Conservation (phyloP, 108 stramenopile genomes). For the Schizochytrium sp. region DNA sequence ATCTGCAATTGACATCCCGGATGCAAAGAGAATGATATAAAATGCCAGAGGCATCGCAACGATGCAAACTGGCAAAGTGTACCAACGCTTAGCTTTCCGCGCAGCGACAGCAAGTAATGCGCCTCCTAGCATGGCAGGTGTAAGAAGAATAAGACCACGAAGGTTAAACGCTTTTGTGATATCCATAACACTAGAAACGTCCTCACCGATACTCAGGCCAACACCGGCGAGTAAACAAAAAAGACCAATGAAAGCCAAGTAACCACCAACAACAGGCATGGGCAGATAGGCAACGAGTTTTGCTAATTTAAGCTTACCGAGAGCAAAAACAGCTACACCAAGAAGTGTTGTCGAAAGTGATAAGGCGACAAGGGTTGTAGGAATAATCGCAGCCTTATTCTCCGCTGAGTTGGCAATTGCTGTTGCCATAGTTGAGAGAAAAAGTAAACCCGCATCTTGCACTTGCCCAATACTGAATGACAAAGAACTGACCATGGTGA, state of each 20-base stretch:
- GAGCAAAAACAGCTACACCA: slow-evolving; percentile 82
- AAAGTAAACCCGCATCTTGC: slow-evolving; percentile 97
- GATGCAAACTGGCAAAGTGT: slow-evolving; percentile 84
- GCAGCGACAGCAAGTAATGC: neutral
- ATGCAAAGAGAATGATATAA: slow-evolving; percentile 80
- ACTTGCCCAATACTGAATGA: slow-evolving; percentile 95
- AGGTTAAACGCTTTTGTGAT: slow-evolving; percentile 78
- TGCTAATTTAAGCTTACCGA: slow-evolving; percentile 87
- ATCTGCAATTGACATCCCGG: slow-evolving; percentile 66
- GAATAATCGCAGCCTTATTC: neutral
- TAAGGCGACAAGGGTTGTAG: slow-evolving; percentile 69
- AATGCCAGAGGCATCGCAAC: slow-evolving; percentile 81
- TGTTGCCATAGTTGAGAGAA: slow-evolving; percentile 87
- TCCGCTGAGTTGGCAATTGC: slow-evolving; percentile 75
- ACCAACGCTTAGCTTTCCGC: slow-evolving; percentile 26
- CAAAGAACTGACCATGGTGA: slow-evolving; percentile 83
- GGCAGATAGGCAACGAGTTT: slow-evolving; percentile 89
- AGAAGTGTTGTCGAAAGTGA: slow-evolving; percentile 83
- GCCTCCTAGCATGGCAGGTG: slow-evolving; percentile 21
- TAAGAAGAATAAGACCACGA: neutral
- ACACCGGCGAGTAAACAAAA: slow-evolving; percentile 94
- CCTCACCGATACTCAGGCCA: slow-evolving; percentile 80
- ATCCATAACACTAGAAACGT: slow-evolving; percentile 74
- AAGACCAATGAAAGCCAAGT: slow-evolving; percentile 96
- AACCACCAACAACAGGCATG: slow-evolving; percentile 94